phyloP scores from a whole-genome alignment of 495 filamentous ascomycete genomes.

The Podospora comata region DNA sequence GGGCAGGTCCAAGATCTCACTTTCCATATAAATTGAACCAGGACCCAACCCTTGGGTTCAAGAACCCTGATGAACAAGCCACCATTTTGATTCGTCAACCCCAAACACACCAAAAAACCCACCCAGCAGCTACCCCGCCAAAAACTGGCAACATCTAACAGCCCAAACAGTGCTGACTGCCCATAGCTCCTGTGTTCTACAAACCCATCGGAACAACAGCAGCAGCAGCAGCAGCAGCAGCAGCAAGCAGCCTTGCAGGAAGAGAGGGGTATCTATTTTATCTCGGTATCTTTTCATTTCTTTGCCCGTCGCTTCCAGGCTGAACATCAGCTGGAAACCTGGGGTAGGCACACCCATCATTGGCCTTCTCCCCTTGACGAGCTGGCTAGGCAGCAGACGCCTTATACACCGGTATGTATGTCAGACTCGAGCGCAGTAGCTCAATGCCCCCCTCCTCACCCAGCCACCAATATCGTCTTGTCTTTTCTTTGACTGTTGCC shows the following conservation, averaged over 20 bases:
- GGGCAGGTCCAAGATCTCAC: not conserved
- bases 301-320: not conserved
- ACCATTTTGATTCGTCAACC: not conserved
- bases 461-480: not conserved
- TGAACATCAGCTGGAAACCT: not conserved
- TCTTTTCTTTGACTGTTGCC: not conserved
- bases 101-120: not conserved
- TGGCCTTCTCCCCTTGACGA: not conserved
- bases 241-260: not conserved
- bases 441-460: not conserved
- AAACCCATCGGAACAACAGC: not conserved
- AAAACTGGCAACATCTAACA: not conserved
- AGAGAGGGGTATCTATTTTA: not conserved
- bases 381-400: not conserved
- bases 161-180: not conserved
- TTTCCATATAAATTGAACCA: not conserved
- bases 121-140: not conserved
- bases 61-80: not conserved
- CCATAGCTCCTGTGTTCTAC: not conserved
- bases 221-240: not conserved
- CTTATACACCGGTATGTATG: constrained; percentile 17
- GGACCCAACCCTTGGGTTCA: not conserved
- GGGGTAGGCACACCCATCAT: not conserved
- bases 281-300: not conserved
- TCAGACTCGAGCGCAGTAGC: constrained; percentile 8